Base-by-base conservation (phyloP, 352 stramenopile species). In the Globisporangium emineosum region DNA sequence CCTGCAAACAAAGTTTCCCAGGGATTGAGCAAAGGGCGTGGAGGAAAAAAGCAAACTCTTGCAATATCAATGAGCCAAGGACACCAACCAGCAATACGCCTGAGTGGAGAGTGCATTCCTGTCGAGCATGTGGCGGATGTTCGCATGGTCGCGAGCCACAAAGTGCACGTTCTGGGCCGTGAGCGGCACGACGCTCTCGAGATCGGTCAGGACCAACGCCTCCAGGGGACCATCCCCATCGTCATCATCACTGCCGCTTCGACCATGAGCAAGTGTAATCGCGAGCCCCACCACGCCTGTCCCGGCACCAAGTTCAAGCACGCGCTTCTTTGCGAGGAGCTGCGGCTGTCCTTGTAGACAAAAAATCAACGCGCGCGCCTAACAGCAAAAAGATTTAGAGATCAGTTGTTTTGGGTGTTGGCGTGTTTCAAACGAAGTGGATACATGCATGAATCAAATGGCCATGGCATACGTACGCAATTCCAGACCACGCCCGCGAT, bases 401-500 rank as follows among this genome's bases (percentile, higher is more conserved):
- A 65, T 68, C 35, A 68, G n/a, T n/a, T n/a, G n/a, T n/a, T n/a
- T n/a, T n/a, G n/a, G n/a, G n/a, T n/a, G n/a, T 13, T n/a, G 37
- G 37, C 37, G 37, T 45, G 37, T 45, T 45, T 45, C 37, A 45
- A 15, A 21, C 8, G 37, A 45, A 45, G 37, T 45, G 15, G 15
- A 45, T 45, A 15, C 15, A 45, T 45, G n/a, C 37, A 45, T 45
- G n/a, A 21, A 45, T 45, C 43, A 19, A 52, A 53, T 61, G 19
- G 15, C 50, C 35, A 23, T 40, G 15, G 17, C 3, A 13, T 30
- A 72, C 79, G 32, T 58, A 92, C 83, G 63, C 79, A 88, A 64
- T 90, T 86, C 83, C 83, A 93, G 33, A 93, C 76, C 64, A 90
- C 83, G 35, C 83, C 81, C 2, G 79, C 79, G 51, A 91, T 84